phyloP scores from a whole-genome alignment of 2,329 filamentous ascomycete genomes.

The Hypoxylon sp. region DNA sequence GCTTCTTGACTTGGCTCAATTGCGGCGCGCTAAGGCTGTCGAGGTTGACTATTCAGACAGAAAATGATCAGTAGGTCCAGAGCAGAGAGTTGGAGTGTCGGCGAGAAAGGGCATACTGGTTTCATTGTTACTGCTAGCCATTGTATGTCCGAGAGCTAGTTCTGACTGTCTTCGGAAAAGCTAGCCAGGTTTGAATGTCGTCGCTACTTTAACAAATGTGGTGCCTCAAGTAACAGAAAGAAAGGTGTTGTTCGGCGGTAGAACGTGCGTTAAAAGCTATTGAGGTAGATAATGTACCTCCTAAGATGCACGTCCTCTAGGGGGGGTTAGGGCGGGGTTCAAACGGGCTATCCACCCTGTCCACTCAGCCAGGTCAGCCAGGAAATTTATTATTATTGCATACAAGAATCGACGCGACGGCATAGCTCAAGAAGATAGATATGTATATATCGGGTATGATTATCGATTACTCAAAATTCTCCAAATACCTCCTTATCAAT shows the following conservation, averaged over 20 bases:
- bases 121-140: slow-evolving; percentile 31
- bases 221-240: not conserved
- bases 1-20: slow-evolving; percentile 91
- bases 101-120: slow-evolving; percentile 24
- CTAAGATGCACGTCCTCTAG: too few species aligned
- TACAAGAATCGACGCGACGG: too few species aligned
- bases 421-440: too few species aligned
- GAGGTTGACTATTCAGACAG: slow-evolving; percentile 67
- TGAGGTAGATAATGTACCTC: too few species aligned
- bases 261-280: too few species aligned
- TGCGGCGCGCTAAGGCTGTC: slow-evolving; percentile 84
- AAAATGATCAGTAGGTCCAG: slow-evolving; percentile 5
- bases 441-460: too few species aligned
- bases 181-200: not conserved
- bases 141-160: slow-evolving; percentile 1
- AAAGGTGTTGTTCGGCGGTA: not conserved
- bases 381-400: too few species aligned
- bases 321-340: too few species aligned
- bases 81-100: not conserved
- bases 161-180: not conserved
- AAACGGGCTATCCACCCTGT: too few species aligned
- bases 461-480: too few species aligned
- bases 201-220: not conserved
- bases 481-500: too few species aligned
- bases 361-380: too few species aligned